phyloP scores from a whole-genome alignment of 768 basidiomycete genomes.

The Boletellus emodensis region DNA sequence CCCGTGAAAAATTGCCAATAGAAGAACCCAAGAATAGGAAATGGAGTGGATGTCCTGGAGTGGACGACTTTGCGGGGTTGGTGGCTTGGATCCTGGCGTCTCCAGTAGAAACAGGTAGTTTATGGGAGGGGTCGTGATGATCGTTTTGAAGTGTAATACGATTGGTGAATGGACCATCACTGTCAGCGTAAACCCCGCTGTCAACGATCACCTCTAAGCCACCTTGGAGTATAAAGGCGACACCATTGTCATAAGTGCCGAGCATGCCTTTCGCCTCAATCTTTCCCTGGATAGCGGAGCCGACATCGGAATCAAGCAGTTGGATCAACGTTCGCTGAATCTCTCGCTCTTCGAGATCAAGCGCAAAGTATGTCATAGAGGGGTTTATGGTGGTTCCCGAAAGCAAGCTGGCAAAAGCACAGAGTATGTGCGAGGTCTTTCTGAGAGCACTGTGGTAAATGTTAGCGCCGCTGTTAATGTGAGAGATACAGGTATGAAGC shows the following conservation, averaged over 20 bases:
- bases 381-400: slow-evolving; percentile 32
- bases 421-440: slow-evolving; percentile 84
- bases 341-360: slow-evolving; percentile 88
- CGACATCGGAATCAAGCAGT: slow-evolving; percentile 61
- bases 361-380: slow-evolving; percentile 81
- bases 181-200: slow-evolving; percentile 1
- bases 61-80: slow-evolving; percentile 35
- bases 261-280: slow-evolving; percentile 81
- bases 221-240: slow-evolving; percentile 65
- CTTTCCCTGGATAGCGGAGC: slow-evolving; percentile 59
- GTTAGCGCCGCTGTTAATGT: slow-evolving; percentile 8
- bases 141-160: slow-evolving; percentile 10
- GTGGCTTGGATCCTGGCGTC: neutral
- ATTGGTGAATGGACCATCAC: slow-evolving; percentile 1
- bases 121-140: slow-evolving; percentile 36
- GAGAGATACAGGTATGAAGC: neutral
- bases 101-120: slow-evolving; percentile 33
- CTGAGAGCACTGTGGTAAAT: slow-evolving; percentile 59
- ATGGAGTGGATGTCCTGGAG: slow-evolving; percentile 57
- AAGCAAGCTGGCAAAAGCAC: slow-evolving; percentile 59
- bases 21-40: slow-evolving; percentile 91
- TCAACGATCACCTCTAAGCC: slow-evolving; percentile 15
- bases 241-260: slow-evolving; percentile 87
- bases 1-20: slow-evolving; percentile 82
- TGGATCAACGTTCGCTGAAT: slow-evolving; percentile 73